Evolutionary conservation across 441 rosid genomes (phyloP), one percentile per base, ranked within the genome.

Genomic region (Gossypium gossypioides): DNA sequence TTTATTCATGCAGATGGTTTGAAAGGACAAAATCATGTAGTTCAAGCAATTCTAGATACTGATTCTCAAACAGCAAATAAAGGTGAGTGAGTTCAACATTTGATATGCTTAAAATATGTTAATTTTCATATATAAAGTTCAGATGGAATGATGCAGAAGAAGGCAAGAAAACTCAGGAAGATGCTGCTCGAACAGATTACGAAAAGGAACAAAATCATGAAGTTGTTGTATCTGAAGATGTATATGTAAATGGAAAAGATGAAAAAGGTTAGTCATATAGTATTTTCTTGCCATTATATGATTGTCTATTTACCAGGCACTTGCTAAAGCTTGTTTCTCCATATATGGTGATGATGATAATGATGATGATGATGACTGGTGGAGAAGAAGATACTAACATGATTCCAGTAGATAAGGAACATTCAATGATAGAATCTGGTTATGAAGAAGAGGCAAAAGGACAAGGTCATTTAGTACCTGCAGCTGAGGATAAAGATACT

Each of bases 361-460:
- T 48, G 56, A 66, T 63, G 56, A 48, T 66, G 58, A 65, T 29
- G 18, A 67, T 48, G 58, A 65, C 56, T 48, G 4, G 68, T 60
- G 76, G 80, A 80, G 85, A 82, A 71, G 80, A 78, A 62, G 73
- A 77, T 52, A 73, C 29, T 19, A 50, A 50, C 42, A 37, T 6
- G 8, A 62, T 6, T 16, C 58, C 34, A 4, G 75, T 67, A 71
- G 72, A 27, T 27, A 72, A 55, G 58, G 40, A 21, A 56, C 69
- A 67, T 44, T 74, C 74, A 24, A 10, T 60, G 55, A 71, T 73
- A 6, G 85, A 76, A 73, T 48, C 78, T 65, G 66, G 10, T 3
- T 52, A 52, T 18, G 57, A 50, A 64, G 66, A 74, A 69, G 80
- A 63, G 18, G 61, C 50, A 16, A 19, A 55, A 55, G 34, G 13